Evolutionary conservation across 1,284 basidiomycete species (phyloP).

Genomic region (Flammula alnicola): DNA sequence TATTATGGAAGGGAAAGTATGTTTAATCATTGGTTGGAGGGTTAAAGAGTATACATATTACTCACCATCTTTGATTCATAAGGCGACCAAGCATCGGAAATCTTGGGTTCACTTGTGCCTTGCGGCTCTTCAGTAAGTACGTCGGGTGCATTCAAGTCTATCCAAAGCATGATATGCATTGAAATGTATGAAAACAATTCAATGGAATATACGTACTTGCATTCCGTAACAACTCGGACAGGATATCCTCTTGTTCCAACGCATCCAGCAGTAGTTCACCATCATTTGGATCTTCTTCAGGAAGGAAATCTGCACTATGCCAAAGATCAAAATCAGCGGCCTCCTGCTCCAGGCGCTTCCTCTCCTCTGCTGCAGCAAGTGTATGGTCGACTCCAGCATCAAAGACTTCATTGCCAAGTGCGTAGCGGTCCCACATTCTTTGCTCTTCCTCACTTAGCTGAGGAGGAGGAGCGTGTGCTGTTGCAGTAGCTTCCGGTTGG

Average conservation of each 20-base stretch:
- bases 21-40: neutral
- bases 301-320: conserved; percentile 7
- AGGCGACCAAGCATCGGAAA: conserved; percentile 17
- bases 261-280: conserved; percentile 7
- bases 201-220: conserved; percentile 1
- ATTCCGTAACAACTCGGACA: conserved; percentile 14
- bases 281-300: conserved; percentile 11
- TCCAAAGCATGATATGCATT: neutral
- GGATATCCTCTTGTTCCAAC: conserved; percentile 13
- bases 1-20: conserved; percentile 3
- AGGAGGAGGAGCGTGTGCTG: conserved; percentile 1
- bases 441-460: conserved; percentile 12
- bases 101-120: neutral
- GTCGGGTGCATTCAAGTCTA: conserved; percentile 9
- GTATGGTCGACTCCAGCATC: conserved; percentile 19
- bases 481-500: neutral
- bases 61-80: conserved; percentile 21
- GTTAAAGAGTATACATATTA: neutral
- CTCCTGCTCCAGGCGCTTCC: conserved; percentile 17
- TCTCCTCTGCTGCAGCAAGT: conserved; percentile 15
- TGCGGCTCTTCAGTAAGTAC: conserved; percentile 4
- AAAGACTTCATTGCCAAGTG: conserved; percentile 12
- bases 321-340: conserved; percentile 19
- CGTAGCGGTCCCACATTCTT: conserved; percentile 13
- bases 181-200: conserved; percentile 9